phyloP scores from a whole-genome alignment of 106 monocot genomes.

The Phalaenopsis equestris region DNA sequence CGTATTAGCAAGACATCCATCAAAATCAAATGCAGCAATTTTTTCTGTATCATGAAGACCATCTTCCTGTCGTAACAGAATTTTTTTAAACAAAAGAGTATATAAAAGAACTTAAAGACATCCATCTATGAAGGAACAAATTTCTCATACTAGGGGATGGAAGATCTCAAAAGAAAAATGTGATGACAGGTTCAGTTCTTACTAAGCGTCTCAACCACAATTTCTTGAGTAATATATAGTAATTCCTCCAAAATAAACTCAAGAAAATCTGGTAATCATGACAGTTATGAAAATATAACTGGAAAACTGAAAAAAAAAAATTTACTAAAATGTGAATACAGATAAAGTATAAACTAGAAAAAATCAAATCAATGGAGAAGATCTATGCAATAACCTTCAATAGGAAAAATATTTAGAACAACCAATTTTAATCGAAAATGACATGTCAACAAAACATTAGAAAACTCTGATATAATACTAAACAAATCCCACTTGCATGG shows the following conservation, averaged over 20 bases:
- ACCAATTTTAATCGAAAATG: too few relatives aligned
- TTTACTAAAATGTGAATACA: background rate
- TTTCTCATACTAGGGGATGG: background rate
- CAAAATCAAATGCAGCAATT: slow-evolving; percentile 98
- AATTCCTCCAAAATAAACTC: background rate
- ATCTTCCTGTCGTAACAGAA: slow-evolving; percentile 41
- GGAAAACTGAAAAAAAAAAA: background rate
- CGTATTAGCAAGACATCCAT: slow-evolving; percentile 89
- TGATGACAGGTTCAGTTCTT: background rate
- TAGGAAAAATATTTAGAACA: too few relatives aligned
- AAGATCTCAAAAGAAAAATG: background rate
- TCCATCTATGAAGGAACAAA: background rate
- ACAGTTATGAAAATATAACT: background rate
- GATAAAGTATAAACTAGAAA: background rate
- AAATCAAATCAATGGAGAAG: background rate
- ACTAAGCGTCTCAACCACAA: background rate
- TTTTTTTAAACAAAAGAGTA: background rate
- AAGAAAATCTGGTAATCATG: background rate
- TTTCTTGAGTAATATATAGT: background rate
- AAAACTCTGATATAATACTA: too few relatives aligned
- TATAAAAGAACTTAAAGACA: background rate
- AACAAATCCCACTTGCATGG: too few relatives aligned
- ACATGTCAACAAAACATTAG: too few relatives aligned
- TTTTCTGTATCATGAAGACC: slow-evolving; percentile 58
- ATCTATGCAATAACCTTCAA: too few relatives aligned